These are phyloP conservation scores for Saturnispora diversa DNA, from an alignment of 805 yeast species.

Conservation along the genomic window DNA sequence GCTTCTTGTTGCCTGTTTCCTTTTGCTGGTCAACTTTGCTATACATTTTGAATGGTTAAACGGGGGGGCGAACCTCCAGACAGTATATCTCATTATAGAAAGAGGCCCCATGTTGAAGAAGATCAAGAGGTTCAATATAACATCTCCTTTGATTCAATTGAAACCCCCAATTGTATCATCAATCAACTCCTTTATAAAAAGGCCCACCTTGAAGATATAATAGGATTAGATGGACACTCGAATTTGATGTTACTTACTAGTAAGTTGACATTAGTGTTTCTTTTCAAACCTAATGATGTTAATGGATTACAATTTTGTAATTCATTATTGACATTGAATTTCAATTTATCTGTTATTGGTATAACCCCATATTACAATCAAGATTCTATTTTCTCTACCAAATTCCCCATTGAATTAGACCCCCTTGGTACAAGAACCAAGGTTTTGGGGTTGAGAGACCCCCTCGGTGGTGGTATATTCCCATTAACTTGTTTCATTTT, in stretches of 20 bases:
- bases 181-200: constrained; percentile 1
- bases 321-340: background rate
- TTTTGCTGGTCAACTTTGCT: too few species aligned
- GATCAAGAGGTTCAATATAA: too few species aligned
- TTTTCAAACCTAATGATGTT: constrained; percentile 9
- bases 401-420: constrained; percentile 27
- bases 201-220: background rate
- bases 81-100: too few species aligned
- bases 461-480: constrained; percentile 31
- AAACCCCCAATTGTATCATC: constrained; percentile 1
- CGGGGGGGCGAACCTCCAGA: too few species aligned
- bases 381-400: too few species aligned
- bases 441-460: constrained; percentile 23
- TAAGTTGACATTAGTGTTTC: background rate
- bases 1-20: too few species aligned
- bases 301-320: constrained; percentile 2
- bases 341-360: constrained; percentile 14
- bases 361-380: constrained; percentile 24
- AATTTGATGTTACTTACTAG: too few species aligned
- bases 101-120: too few species aligned
- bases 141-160: too few species aligned
- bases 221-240: background rate
- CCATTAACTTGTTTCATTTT: constrained; percentile 27
- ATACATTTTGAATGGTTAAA: too few species aligned
- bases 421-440: constrained; percentile 22